A percentile compares a stretch with the other conserved stretches of the same genome.
Evolutionary conservation across 164 flowering plant genomes (phyloP).

Genomic region (Berberis thunbergii): DNA sequence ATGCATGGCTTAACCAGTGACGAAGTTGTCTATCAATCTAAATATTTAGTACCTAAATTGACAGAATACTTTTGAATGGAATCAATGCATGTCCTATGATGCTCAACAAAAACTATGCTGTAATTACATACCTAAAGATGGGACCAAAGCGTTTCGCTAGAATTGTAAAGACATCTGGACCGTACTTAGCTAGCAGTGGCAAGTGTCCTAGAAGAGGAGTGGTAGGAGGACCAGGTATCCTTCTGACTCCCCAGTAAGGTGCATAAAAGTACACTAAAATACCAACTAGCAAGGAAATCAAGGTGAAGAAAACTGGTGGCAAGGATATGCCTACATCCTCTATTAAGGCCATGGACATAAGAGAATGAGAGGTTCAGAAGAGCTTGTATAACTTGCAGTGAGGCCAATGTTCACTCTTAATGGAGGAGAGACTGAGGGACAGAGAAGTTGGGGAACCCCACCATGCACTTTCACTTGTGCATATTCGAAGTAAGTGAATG

Average conservation of each 20-base stretch:
- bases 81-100: too few relatives aligned
- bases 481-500: too few relatives aligned
- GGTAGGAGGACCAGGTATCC: constrained; percentile 81
- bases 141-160: constrained; percentile 83
- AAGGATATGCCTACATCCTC: constrained; percentile 2
- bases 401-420: too few relatives aligned
- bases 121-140: constrained; percentile 52
- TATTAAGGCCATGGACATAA: constrained; percentile 1
- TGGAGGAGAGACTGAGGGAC: too few relatives aligned
- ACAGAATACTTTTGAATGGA: too few relatives aligned
- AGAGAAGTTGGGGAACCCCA: too few relatives aligned
- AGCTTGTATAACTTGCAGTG: too few relatives aligned
- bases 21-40: too few relatives aligned
- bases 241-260: constrained; percentile 81
- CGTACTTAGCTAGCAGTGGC: constrained; percentile 75
- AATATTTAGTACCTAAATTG: too few relatives aligned
- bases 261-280: constrained; percentile 46
- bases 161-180: constrained; percentile 74
- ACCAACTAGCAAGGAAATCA: constrained; percentile 26
- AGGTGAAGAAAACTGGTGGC: constrained; percentile 24
- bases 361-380: constrained; percentile 8
- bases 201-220: constrained; percentile 80
- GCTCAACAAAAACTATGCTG: background rate
- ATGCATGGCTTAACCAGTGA: too few relatives aligned
- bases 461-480: too few relatives aligned